Conservation (phyloP, 2,329 filamentous ascomycete genomes). For the Moelleriella libera region DNA sequence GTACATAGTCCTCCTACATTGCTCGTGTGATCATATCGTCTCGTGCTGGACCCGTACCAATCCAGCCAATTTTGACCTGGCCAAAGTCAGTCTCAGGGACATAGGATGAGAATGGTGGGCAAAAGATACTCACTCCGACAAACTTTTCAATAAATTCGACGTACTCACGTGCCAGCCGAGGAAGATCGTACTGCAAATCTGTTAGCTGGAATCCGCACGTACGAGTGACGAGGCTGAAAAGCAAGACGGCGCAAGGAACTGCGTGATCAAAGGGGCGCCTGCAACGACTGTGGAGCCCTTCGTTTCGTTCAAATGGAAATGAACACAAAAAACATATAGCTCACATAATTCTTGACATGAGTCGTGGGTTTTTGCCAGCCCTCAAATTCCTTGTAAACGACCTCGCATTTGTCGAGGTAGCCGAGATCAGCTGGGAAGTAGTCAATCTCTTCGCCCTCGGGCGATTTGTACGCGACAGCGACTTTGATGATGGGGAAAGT, state of each 20-base stretch:
- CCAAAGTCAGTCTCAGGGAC: slow-evolving; percentile 8
- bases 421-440: slow-evolving; percentile 52
- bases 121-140: slow-evolving; percentile 36
- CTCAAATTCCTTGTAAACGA: slow-evolving; percentile 52
- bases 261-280: too few relatives aligned
- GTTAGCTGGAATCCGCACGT: too few relatives aligned
- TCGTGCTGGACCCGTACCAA: slow-evolving; percentile 7
- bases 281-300: too few relatives aligned
- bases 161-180: slow-evolving; percentile 49
- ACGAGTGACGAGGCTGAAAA: too few relatives aligned
- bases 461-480: slow-evolving; percentile 50
- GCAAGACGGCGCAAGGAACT: too few relatives aligned
- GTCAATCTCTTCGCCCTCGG: slow-evolving; percentile 11
- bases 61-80: slow-evolving; percentile 6
- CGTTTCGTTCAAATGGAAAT: too few relatives aligned
- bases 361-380: slow-evolving; percentile 57
- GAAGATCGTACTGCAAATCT: slow-evolving; percentile 34
- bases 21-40: slow-evolving; percentile 8
- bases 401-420: slow-evolving; percentile 42
- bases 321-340: too few relatives aligned
- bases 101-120: slow-evolving; percentile 5
- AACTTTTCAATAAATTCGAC: slow-evolving; percentile 54
- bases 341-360: slow-evolving; percentile 35
- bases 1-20: too few relatives aligned
- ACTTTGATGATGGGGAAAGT: slow-evolving; percentile 3